Evolutionary conservation across 2,329 filamentous ascomycete genomes (phyloP), one percentile per base, ranked within the genome.

Genomic region (Botrytis fabae): DNA sequence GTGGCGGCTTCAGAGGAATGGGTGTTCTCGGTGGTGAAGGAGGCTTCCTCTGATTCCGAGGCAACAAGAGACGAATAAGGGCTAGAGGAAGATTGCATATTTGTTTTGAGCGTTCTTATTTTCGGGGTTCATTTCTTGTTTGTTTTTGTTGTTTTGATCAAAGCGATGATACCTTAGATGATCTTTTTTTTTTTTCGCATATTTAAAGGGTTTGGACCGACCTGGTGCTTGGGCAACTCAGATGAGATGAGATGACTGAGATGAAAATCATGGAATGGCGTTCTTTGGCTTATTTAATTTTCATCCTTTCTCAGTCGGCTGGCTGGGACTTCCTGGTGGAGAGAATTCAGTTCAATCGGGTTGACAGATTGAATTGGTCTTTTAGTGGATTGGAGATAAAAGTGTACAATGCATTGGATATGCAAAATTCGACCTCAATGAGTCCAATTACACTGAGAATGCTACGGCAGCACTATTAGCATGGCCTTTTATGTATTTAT

Each of bases 221-320:
- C 42, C 28, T 38, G 46, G 6, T 38, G 63, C 32, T 66, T 38
- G 44, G 44, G 32, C 32, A 66, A 66, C 63, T 51, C 44, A 20
- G 44, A 38, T 51, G 63, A 42, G 60, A 42, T 28, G 60, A 51
- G 44, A 65, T 65, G 63, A 65, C 35, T 65, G 63, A 65, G 63
- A 65, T 38, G 63, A 51, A 65, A 22, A 38, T 65, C 63, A 65
- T 35, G 63, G 63, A 48, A 51, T 65, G 63, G 63, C 63, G 63
- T 65, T 51, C 44, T 65, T 65, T 48, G 63, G 44, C 22, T 65
- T 65, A 14, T 48, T 65, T 16, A 65, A 51, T 51, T 35, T 65
- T 46, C 63, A 38, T 35, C 20, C 44, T n/a, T 51, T 12, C 42
- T 16, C 42, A 46, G 59, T 25, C 7, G 14, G 32, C 14, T 48